phyloP scores from a whole-genome alignment of 139 green algal genomes.

The Bryopsis sp. region DNA sequence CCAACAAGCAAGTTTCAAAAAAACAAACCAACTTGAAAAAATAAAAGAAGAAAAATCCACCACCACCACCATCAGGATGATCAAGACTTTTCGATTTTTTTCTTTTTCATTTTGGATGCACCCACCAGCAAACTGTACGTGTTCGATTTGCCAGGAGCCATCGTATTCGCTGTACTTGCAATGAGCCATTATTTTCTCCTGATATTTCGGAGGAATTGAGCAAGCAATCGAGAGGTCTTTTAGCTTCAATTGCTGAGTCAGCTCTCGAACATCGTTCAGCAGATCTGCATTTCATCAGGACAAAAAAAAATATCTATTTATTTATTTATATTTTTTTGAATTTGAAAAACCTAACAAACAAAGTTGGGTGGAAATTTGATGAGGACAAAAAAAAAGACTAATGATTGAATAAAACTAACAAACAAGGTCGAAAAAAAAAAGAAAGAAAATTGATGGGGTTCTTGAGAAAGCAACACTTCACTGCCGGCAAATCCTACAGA shows the following conservation, averaged over 20 bases:
- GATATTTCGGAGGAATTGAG: slow-evolving; percentile 62
- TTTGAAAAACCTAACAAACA: no score
- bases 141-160: slow-evolving; percentile 44
- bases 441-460: no score
- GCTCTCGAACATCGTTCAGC: slow-evolving; percentile 46
- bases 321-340: slow-evolving; percentile 26
- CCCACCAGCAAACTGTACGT: slow-evolving; percentile 33
- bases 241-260: no score
- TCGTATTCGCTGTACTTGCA: no score
- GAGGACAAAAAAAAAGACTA: slow-evolving; percentile 26
- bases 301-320: slow-evolving; percentile 49
- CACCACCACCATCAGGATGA: no score
- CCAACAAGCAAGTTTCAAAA: no score
- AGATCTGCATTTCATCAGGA: slow-evolving; percentile 46
- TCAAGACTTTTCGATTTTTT: no score
- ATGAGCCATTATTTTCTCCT: slow-evolving; percentile 51
- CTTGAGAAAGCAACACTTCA: slow-evolving; percentile 6
- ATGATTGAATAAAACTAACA: neutral
- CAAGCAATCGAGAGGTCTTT: slow-evolving; percentile 65
- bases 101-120: no score
- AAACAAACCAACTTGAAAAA: no score
- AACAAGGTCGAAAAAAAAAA: neutral
- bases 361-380: no score
- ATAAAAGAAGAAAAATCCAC: no score
- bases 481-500: neutral